phyloP scores from a whole-genome alignment of 2,329 filamentous ascomycete species.

The Penicillium palitans region DNA sequence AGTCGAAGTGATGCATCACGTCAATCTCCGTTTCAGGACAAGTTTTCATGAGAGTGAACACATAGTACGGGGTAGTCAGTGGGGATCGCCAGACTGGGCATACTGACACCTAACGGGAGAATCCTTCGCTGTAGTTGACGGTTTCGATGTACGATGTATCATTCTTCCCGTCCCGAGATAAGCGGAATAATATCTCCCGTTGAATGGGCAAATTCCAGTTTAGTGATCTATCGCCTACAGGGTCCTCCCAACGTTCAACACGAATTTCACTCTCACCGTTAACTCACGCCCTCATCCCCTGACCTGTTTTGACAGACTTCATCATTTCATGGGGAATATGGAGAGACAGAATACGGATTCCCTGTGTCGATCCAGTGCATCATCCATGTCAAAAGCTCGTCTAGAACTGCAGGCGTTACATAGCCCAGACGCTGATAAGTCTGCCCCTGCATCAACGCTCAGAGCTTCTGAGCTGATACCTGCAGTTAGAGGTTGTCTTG shows the following conservation, averaged over 20 bases:
- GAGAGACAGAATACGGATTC: neutral
- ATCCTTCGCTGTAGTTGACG: neutral
- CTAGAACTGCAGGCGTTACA: neutral
- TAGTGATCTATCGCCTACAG: neutral
- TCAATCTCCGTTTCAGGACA: neutral
- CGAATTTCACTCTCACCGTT: neutral
- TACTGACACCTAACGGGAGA: neutral
- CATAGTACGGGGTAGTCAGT: neutral
- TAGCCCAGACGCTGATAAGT: neutral
- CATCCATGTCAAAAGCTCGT: neutral
- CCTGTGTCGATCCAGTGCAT: neutral
- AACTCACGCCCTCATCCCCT: neutral
- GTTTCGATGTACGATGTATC: slow-evolving; percentile 23
- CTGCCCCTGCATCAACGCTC: slow-evolving; percentile 7
- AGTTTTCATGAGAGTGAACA: neutral
- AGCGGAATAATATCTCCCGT: neutral
- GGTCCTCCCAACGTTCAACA: neutral
- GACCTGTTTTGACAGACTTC: neutral
- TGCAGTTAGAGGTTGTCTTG: neutral
- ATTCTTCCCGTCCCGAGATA: neutral
- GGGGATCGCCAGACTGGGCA: neutral
- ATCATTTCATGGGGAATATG: too few species aligned
- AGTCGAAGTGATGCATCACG: neutral
- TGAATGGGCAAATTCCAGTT: neutral
- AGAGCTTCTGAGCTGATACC: neutral